These are phyloP conservation scores for Lachnellula subtilissima DNA, from an alignment of 2,329 filamentous ascomycete species.

Conservation along the genomic window DNA sequence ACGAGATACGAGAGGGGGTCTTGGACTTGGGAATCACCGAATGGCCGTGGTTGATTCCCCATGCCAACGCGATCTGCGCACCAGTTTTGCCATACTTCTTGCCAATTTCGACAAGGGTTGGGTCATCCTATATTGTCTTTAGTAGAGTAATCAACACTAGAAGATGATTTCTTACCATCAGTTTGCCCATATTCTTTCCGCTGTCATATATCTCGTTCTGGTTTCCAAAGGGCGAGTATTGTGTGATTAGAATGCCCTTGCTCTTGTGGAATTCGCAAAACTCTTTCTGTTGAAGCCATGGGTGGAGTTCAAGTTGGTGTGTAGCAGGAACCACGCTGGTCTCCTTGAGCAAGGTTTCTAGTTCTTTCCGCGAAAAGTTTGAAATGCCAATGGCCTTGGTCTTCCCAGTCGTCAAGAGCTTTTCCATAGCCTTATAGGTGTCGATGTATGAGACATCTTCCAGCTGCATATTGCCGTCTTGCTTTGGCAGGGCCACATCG, in stretches of 20 bases:
- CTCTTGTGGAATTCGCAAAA: conserved; percentile 42
- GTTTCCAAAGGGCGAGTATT: conserved; percentile 50
- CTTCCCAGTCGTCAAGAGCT: conserved; percentile 47
- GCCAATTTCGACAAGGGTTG: conserved; percentile 48
- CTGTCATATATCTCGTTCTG: conserved; percentile 59
- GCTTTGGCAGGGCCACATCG: conserved; percentile 23
- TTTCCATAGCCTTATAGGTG: conserved; percentile 57
- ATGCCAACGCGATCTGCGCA: conserved; percentile 55
- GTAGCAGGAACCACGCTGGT: conserved; percentile 47
- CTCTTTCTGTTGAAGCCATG: conserved; percentile 46
- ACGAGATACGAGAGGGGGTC: conserved; percentile 52
- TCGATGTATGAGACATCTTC: conserved; percentile 35
- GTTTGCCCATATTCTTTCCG: conserved; percentile 48
- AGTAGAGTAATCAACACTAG: background rate
- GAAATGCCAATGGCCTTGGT: conserved; percentile 56
- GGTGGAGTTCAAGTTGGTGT: conserved; percentile 54
- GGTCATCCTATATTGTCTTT: conserved; percentile 40
- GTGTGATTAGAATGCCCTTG: conserved; percentile 40
- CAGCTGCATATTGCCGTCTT: conserved; percentile 21
- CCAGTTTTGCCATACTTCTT: conserved; percentile 51
- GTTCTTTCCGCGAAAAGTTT: conserved; percentile 48
- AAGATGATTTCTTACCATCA: conserved; percentile 21
- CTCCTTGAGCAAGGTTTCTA: conserved; percentile 37
- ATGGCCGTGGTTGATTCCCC: conserved; percentile 51
- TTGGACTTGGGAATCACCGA: conserved; percentile 61